Conservation (phyloP, 148 eudicot species). For the Talinum fruticosum region DNA sequence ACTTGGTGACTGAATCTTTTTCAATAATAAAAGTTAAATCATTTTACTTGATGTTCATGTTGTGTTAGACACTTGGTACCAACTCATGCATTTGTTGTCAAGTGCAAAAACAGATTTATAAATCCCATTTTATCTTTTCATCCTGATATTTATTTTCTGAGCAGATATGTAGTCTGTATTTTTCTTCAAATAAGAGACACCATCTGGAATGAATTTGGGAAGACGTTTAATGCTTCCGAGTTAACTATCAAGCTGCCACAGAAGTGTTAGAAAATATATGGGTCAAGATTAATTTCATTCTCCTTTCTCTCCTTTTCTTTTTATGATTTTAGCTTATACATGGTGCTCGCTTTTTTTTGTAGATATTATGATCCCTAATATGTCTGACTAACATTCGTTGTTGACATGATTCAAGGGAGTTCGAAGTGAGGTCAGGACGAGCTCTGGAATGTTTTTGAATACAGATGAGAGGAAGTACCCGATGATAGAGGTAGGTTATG, state of each 20-base stretch:
- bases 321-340: not conserved
- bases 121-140: not conserved
- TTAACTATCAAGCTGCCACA: not conserved
- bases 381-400: conserved; percentile 11
- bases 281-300: not conserved
- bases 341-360: not conserved
- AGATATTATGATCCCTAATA: not conserved
- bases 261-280: not conserved
- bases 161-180: not conserved
- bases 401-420: conserved; percentile 49
- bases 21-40: not conserved
- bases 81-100: not conserved
- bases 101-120: not conserved
- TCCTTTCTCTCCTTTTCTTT: not conserved
- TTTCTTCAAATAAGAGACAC: not conserved
- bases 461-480: conserved; percentile 70
- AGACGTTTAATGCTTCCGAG: not conserved
- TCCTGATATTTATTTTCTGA: not conserved
- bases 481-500: conserved; percentile 80
- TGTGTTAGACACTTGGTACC: not conserved
- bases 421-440: conserved; percentile 82
- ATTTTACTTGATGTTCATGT: not conserved
- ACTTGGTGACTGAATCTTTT: not conserved
- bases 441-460: conserved; percentile 93
- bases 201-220: not conserved